phyloP scores from a whole-genome alignment of 768 basidiomycete species.

The Serendipita sp. region DNA sequence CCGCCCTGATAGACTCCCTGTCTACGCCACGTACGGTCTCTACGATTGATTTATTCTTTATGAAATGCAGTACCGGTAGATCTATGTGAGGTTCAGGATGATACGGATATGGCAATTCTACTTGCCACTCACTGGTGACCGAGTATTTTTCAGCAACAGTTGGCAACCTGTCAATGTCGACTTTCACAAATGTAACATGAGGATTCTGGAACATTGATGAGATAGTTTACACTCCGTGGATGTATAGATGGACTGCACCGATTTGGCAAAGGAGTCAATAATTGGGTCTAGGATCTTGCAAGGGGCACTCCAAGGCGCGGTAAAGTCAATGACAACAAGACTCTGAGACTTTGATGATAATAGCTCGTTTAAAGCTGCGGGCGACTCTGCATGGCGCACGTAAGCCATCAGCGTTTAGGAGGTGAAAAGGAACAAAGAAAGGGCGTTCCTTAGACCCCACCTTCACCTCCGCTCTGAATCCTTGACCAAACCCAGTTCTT shows the following conservation, averaged over 20 bases:
- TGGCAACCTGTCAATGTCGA: conserved; percentile 13
- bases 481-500: neutral
- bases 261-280: neutral
- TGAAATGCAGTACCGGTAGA: conserved; percentile 15
- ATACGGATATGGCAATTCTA: neutral
- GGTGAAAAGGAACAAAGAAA: neutral
- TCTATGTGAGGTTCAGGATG: conserved; percentile 5
- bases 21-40: conserved; percentile 9
- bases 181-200: conserved; percentile 9
- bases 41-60: conserved; percentile 13
- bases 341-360: neutral
- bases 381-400: neutral
- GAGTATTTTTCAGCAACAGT: conserved; percentile 12
- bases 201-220: conserved; percentile 6
- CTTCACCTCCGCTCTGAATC: neutral
- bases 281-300: neutral
- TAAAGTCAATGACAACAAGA: neutral
- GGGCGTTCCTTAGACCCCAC: neutral
- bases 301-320: neutral
- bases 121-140: neutral
- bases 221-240: neutral
- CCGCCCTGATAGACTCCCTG: neutral
- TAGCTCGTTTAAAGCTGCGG: neutral
- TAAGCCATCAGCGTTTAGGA: neutral
- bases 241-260: neutral